A percentile compares a stretch with the other conserved stretches of the same genome.
phyloP scores from a whole-genome alignment of 495 filamentous ascomycete genomes.

The Podospora pseudopauciseta region DNA sequence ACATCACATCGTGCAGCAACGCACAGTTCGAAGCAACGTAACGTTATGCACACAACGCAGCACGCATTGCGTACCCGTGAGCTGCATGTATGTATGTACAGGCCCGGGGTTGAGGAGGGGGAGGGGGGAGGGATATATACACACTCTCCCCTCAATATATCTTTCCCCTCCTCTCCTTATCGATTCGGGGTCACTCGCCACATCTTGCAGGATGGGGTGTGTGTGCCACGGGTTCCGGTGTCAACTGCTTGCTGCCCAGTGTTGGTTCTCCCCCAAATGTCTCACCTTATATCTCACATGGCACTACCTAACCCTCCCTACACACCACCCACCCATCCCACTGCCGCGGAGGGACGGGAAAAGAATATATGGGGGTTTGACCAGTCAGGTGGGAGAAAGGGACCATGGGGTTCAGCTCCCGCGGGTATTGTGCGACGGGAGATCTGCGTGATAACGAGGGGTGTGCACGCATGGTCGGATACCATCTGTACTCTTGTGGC shows the following conservation, averaged over 20 bases:
- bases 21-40: background rate
- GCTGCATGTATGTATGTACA: background rate
- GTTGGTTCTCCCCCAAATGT: background rate
- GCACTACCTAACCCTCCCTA: background rate
- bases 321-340: background rate
- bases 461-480: no score
- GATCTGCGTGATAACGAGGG: background rate
- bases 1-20: background rate
- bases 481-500: background rate
- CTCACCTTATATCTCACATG: background rate
- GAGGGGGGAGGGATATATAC: background rate
- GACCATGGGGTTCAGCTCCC: background rate
- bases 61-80: background rate
- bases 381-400: background rate
- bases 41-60: background rate
- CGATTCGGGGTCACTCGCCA: background rate
- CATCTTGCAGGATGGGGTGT: background rate
- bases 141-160: background rate
- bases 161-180: background rate
- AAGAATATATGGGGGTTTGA: background rate
- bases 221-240: background rate
- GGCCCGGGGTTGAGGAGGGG: no score
- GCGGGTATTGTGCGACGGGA: background rate
- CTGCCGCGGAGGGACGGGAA: background rate
- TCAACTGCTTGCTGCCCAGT: background rate